These are phyloP conservation scores for Primulina tabacum DNA, from an alignment of 257 asterid species.

Conservation along the genomic window DNA sequence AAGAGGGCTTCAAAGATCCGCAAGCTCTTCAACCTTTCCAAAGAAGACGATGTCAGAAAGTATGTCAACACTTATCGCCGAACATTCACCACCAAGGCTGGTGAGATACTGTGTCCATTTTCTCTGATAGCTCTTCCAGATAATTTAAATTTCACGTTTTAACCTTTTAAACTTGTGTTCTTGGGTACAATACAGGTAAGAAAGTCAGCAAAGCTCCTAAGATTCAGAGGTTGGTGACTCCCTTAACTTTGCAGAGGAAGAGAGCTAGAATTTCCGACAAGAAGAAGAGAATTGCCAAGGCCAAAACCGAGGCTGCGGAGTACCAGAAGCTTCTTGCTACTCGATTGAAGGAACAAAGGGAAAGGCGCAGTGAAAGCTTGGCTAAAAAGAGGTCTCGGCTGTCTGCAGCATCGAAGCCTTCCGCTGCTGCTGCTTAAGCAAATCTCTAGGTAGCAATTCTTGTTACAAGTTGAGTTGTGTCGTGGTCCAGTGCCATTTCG, in stretches of 20 bases:
- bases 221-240: constrained; percentile 26
- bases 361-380: background rate
- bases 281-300: background rate
- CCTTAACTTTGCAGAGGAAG: constrained; percentile 27
- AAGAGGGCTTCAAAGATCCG: constrained; percentile 29
- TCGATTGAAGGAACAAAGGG: background rate
- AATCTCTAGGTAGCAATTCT: background rate
- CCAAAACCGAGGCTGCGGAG: background rate
- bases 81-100: constrained; percentile 24
- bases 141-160: too few species aligned
- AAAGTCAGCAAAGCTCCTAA: constrained; percentile 29
- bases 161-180: background rate
- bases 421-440: background rate
- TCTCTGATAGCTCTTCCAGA: background rate
- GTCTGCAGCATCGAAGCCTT: background rate
- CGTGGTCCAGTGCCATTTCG: background rate
- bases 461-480: background rate
- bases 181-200: constrained; percentile 17
- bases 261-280: constrained; percentile 23
- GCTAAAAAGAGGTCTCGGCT: background rate
- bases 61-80: constrained; percentile 30
- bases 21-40: constrained; percentile 27
- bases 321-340: background rate
- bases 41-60: constrained; percentile 24
- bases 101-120: constrained; percentile 4